Percentiles rank a stretch among this genome's conserved stretches.
Evolutionary conservation across 257 asterid genomes (phyloP).

Genomic region (Fraxinus cuspidata): DNA sequence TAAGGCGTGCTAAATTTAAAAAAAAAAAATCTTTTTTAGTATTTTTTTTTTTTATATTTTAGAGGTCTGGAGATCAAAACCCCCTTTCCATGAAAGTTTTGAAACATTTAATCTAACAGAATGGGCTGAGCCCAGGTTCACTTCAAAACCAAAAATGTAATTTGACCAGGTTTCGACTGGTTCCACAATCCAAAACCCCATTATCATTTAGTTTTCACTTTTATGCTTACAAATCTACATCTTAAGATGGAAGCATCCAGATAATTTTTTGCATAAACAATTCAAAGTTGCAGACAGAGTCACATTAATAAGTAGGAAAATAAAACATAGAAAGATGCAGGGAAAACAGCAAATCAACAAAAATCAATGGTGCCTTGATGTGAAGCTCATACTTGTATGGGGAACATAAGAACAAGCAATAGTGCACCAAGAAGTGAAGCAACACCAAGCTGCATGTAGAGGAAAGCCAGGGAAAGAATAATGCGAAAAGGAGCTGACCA

Average conservation of each 20-base stretch:
- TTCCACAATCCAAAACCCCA: background rate
- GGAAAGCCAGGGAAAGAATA: constrained; percentile 75
- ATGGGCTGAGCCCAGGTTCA: background rate
- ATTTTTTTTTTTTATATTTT: background rate
- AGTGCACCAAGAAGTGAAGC: constrained; percentile 90
- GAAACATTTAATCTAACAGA: background rate
- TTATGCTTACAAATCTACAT: background rate
- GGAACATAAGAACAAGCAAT: constrained; percentile 80
- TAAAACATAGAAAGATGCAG: background rate
- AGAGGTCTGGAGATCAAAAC: background rate
- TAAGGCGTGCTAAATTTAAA: background rate
- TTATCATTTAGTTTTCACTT: background rate
- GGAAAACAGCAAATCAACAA: constrained; percentile 17
- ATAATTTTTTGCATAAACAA: background rate
- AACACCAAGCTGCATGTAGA: constrained; percentile 80
- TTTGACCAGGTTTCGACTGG: background rate
- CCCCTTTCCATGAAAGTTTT: background rate
- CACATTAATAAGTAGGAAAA: constrained; percentile 3
- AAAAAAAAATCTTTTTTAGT: background rate
- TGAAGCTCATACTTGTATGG: constrained; percentile 62
- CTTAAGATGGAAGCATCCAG: background rate
- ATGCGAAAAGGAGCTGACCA: constrained; percentile 99
- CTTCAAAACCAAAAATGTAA: background rate
- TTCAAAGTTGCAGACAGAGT: background rate
- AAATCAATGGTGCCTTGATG: constrained; percentile 10